Conservation (phyloP, 768 basidiomycete genomes). For the Favolaschia claudopus region DNA sequence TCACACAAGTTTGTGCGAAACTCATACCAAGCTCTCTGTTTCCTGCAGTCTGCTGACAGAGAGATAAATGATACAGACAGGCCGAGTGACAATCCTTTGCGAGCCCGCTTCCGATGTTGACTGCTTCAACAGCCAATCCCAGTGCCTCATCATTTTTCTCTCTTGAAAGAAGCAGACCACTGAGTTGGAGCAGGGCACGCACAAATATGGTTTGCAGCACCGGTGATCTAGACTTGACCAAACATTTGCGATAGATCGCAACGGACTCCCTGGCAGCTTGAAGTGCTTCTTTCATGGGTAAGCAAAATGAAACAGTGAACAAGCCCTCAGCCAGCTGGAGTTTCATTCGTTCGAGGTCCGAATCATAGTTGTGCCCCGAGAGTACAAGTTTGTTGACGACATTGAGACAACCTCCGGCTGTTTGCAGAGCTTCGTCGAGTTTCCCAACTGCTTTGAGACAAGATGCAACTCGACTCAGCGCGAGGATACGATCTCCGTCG, state of each 20-base stretch:
- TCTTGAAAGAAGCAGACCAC: slow-evolving; percentile 3
- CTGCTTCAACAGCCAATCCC: slow-evolving; percentile 7
- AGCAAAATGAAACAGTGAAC: slow-evolving; percentile 9
- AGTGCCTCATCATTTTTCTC: slow-evolving; percentile 12
- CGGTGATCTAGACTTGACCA: not conserved
- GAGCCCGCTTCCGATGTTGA: not conserved
- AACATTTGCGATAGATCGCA: slow-evolving; percentile 8
- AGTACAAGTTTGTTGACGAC: not conserved
- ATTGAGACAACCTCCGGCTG: slow-evolving; percentile 12
- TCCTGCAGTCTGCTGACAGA: slow-evolving; percentile 11
- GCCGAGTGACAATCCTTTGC: slow-evolving; percentile 10
- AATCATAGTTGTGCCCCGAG: not conserved
- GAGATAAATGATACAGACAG: slow-evolving; percentile 16
- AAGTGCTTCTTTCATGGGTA: not conserved
- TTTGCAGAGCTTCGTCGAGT: not conserved
- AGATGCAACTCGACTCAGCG: slow-evolving; percentile 17
- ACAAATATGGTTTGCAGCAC: not conserved
- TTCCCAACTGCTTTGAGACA: slow-evolving; percentile 10
- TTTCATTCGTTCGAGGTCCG: not conserved
- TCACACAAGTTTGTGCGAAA: slow-evolving; percentile 15
- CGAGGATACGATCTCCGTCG: slow-evolving; percentile 4
- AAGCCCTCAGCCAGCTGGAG: slow-evolving; percentile 19
- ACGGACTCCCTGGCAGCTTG: slow-evolving; percentile 10
- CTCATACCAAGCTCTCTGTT: not conserved
- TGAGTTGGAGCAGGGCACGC: slow-evolving; percentile 10